phyloP scores from a whole-genome alignment of 116 monocot genomes.

The Zostera marina region DNA sequence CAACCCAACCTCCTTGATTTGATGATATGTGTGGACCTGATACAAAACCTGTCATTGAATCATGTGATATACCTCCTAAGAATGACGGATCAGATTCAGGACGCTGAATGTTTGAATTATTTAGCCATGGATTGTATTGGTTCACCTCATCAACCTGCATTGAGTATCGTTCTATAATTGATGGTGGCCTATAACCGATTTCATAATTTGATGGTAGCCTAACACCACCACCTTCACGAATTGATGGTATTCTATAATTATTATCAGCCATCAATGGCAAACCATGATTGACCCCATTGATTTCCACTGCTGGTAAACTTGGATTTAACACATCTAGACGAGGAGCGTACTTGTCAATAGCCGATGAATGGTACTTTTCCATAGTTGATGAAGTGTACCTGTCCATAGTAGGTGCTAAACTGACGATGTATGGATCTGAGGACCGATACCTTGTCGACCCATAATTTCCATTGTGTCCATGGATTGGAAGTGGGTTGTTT shows the following conservation, averaged over 20 bases:
- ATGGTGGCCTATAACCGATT: too few relatives aligned
- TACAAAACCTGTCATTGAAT: too few relatives aligned
- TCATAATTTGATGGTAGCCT: too few relatives aligned
- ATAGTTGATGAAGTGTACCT: constrained; percentile 4
- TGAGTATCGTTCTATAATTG: background rate
- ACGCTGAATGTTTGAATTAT: constrained; percentile 8
- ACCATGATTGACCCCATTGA: background rate
- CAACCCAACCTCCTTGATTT: constrained; percentile 3
- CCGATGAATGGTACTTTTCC: too few relatives aligned
- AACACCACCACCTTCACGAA: too few relatives aligned
- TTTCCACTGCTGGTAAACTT: background rate
- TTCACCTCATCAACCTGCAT: constrained; percentile 2
- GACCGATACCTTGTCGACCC: background rate
- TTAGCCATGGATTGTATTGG: constrained; percentile 35
- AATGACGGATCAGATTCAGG: too few relatives aligned
- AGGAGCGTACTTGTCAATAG: constrained; percentile 4
- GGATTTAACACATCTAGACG: background rate
- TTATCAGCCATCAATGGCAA: background rate
- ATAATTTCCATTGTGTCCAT: background rate
- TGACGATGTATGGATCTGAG: background rate
- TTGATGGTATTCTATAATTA: too few relatives aligned
- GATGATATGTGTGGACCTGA: too few relatives aligned
- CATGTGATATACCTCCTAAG: too few relatives aligned
- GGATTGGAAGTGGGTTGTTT: constrained; percentile 7
- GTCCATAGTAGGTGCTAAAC: background rate